Conservation (phyloP, 257 asterid genomes). For the Przewalskia tangutica region DNA sequence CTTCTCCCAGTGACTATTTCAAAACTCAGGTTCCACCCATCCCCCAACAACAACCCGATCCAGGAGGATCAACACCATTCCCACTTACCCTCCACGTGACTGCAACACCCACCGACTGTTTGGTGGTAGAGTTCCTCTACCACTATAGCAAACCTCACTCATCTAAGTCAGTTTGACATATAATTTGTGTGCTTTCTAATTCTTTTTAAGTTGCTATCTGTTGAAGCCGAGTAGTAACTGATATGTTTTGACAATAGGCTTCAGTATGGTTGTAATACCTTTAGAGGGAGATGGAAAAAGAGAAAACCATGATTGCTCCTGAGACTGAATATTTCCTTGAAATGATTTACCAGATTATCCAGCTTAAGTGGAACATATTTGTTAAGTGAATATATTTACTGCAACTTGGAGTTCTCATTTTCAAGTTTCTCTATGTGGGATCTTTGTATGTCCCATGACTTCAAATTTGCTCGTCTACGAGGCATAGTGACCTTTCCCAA, state of each 20-base stretch:
- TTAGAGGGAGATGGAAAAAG: not conserved
- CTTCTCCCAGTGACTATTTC: constrained; percentile 8
- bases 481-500: not conserved
- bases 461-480: constrained; percentile 4
- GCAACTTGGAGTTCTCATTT: not conserved
- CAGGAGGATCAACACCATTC: not conserved
- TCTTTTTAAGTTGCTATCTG: not conserved
- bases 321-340: not conserved
- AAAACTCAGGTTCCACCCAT: constrained; percentile 8
- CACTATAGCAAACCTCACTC: not conserved
- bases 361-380: not conserved
- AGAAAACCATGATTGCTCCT: not conserved
- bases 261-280: not conserved
- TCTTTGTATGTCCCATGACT: not conserved
- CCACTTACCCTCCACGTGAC: not conserved
- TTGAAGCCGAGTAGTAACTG: not conserved
- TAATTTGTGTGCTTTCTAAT: not conserved
- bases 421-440: not conserved
- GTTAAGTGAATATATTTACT: not conserved
- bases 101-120: not conserved
- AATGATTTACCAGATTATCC: not conserved
- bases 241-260: not conserved
- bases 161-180: not conserved
- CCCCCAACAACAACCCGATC: not conserved
- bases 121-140: constrained; percentile 2